Conservation (phyloP, 306 rosid genomes). For the Oxytropis ochrocephala region DNA sequence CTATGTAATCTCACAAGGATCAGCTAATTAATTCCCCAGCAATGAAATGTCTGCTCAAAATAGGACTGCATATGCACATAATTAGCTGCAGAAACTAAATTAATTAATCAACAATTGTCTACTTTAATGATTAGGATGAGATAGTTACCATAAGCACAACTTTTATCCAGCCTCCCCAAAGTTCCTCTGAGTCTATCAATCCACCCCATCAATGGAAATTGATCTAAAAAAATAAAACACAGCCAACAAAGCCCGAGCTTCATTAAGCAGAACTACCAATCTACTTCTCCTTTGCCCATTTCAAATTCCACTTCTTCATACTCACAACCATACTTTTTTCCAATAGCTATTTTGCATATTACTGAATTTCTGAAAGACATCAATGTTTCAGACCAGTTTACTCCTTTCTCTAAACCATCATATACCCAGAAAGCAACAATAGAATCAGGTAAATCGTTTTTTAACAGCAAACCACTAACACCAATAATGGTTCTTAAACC, state of each 20-base stretch:
- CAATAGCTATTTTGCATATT: slow-evolving; percentile 39
- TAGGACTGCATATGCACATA: too few species aligned
- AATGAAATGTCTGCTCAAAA: too few species aligned
- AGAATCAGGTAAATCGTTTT: too few species aligned
- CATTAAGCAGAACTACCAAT: slow-evolving; percentile 35
- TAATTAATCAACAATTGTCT: too few species aligned
- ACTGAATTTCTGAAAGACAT: slow-evolving; percentile 18
- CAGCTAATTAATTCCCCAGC: too few species aligned
- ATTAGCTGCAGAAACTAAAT: too few species aligned
- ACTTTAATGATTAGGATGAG: too few species aligned
- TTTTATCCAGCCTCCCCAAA: slow-evolving; percentile 16
- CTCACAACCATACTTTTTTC: slow-evolving; percentile 25
- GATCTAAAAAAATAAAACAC: slow-evolving; percentile 32
- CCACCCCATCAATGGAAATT: slow-evolving; percentile 42
- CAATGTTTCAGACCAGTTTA: slow-evolving; percentile 20
- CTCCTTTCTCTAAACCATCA: not conserved
- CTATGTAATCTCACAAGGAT: too few species aligned
- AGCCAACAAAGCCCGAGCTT: slow-evolving; percentile 18
- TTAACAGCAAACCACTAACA: too few species aligned
- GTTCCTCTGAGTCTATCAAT: slow-evolving; percentile 36
- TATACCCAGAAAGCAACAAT: too few species aligned
- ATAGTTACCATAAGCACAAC: too few species aligned
- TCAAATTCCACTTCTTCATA: slow-evolving; percentile 6
- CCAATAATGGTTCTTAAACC: too few species aligned
- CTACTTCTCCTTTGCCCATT: not conserved